A percentile compares a stretch with the other conserved stretches of the same genome.
phyloP scores from a whole-genome alignment of 805 yeast species.

The Cyberlindnera subsufficiens region DNA sequence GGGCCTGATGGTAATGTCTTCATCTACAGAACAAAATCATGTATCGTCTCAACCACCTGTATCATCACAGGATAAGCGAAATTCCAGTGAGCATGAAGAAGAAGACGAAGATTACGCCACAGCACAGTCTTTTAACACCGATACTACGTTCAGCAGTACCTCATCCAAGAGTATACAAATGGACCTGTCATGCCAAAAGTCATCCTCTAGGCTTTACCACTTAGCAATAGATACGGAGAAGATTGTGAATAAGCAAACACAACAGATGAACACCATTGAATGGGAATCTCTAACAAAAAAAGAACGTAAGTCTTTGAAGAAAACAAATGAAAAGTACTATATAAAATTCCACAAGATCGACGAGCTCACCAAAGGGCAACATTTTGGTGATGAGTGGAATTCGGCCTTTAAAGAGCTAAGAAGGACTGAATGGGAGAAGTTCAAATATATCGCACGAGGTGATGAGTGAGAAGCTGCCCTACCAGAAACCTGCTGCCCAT shows the following conservation, averaged over 20 bases:
- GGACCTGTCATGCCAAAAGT: neutral
- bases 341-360: neutral
- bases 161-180: too few species aligned
- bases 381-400: conserved; percentile 10
- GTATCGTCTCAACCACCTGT: too few species aligned
- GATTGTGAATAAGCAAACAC: neutral
- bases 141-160: too few species aligned
- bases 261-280: neutral
- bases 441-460: conserved; percentile 1
- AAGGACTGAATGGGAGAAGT: conserved; percentile 1
- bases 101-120: too few species aligned
- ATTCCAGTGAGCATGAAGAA: too few species aligned
- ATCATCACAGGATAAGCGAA: too few species aligned
- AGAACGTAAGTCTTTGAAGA: neutral
- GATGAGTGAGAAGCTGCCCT: neutral
- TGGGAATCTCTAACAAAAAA: neutral
- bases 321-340: neutral
- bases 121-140: too few species aligned
- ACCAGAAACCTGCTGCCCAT: neutral
- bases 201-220: neutral
- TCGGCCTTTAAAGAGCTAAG: neutral
- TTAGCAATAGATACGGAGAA: neutral
- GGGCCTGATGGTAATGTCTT: too few species aligned
- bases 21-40: too few species aligned
- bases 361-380: neutral